phyloP scores from a whole-genome alignment of 805 yeast species.

The Tetrapisispora taiwanensis region DNA sequence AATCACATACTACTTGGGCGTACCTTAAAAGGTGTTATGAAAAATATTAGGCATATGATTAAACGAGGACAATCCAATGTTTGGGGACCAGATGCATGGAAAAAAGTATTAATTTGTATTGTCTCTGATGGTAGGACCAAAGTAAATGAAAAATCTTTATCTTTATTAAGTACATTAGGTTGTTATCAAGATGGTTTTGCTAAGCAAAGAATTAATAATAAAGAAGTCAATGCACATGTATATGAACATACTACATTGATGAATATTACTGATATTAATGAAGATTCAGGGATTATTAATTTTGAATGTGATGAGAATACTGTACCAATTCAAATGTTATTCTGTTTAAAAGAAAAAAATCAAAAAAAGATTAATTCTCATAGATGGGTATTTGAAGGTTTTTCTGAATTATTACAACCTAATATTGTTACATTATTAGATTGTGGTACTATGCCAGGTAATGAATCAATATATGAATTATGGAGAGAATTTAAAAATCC shows the following conservation, averaged over 20 bases:
- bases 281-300: constrained; percentile 47
- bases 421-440: constrained; percentile 75
- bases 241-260: constrained; percentile 92
- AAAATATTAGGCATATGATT: constrained; percentile 67
- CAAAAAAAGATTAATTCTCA: constrained; percentile 89
- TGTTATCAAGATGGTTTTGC: constrained; percentile 95
- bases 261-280: constrained; percentile 56
- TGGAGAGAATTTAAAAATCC: constrained; percentile 81
- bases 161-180: constrained; percentile 77
- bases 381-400: constrained; percentile 93
- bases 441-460: constrained; percentile 88
- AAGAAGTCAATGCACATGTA: constrained; percentile 73
- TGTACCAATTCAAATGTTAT: constrained; percentile 78
- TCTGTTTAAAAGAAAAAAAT: constrained; percentile 84
- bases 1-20: constrained; percentile 71
- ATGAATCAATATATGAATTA: constrained; percentile 72
- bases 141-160: constrained; percentile 67
- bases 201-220: constrained; percentile 75
- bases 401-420: constrained; percentile 74
- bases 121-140: constrained; percentile 89
- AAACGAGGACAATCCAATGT: constrained; percentile 53
- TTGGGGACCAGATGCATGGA: constrained; percentile 96
- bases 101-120: constrained; percentile 78
- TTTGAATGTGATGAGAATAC: constrained; percentile 39
- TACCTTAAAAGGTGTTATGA: constrained; percentile 83